Base-by-base conservation (phyloP, 345 rosid genomes). In the Dimocarpus longan region DNA sequence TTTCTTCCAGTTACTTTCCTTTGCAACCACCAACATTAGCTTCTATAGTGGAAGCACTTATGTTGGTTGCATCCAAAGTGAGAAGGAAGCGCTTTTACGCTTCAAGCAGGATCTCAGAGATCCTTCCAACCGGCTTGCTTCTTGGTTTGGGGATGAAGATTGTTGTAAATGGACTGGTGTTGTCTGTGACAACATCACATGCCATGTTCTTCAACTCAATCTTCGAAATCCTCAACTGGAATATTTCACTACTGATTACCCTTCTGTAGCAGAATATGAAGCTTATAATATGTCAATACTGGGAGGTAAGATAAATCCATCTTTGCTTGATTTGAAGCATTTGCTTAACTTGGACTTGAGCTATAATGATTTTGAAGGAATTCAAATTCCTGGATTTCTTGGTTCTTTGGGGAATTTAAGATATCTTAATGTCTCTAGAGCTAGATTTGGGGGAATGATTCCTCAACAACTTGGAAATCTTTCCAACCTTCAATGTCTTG, bases 181-280 rank as follows among this genome's bases (percentile, higher is more conserved):
- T 26, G 28, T 26, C 28, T 26, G 28, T 26, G 28, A 26, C 28
- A 71, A 76, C 10, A 13, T n/a, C 1, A 75, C 87, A 3, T 78
- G 83, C 9, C 76, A 71, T 70, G 80, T 82, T 40, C 15, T 9
- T 1, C 63, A 80, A 69, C 77, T 80, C 19, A 40, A 68, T 6
- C 81, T 85, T 18, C 28, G 70, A 52, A 60, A 59, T 39, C 57
- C 76, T 32, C 56, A 4, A 12, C 12, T 3, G 56, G 56, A 50
- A 15, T 50, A 50, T 50, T 2, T 50, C 52, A 48, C 2, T 11
- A 10, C 52, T 6, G 9, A 44, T 2, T 4, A 50, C 0, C 0
- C 12, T 3, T 50, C 12, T 0, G 5, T 26, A 5, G 9, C 19
- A 6, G 69, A 66, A 1, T 5, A 32, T 44, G 32, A 11, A 10